Conservation (phyloP, 495 filamentous ascomycete species). For the Hyaloscypha bicolor region DNA sequence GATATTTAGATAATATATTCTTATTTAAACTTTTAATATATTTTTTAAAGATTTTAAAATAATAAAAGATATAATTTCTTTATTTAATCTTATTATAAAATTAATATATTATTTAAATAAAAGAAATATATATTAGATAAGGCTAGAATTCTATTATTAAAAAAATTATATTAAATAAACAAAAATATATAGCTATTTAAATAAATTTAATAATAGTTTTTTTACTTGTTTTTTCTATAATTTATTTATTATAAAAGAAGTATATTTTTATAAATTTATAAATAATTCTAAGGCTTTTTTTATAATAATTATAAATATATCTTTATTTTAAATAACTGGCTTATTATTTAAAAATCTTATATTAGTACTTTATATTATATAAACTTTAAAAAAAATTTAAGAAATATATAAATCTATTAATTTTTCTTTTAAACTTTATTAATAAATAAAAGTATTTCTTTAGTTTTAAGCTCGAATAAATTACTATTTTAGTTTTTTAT, state of each 20-base stretch:
- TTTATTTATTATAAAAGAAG: conserved; percentile 15
- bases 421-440: conserved; percentile 11
- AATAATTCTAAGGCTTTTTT: conserved; percentile 14
- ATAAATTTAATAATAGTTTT: conserved; percentile 20
- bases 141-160: conserved; percentile 15
- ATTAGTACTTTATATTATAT: conserved; percentile 14
- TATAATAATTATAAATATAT: conserved; percentile 29
- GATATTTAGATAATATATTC: conserved; percentile 4
- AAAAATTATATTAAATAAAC: conserved; percentile 13
- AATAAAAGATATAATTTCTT: conserved; percentile 17
- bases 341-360: conserved; percentile 13
- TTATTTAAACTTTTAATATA: conserved; percentile 14
- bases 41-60: conserved; percentile 22
- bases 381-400: conserved; percentile 11
- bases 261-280: conserved; percentile 15
- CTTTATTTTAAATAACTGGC: conserved; percentile 16
- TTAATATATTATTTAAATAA: conserved; percentile 16
- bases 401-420: conserved; percentile 13
- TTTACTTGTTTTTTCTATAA: conserved; percentile 13
- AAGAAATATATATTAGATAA: conserved; percentile 19
- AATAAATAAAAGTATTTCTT: too few relatives aligned
- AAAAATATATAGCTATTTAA: conserved; percentile 18
- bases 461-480: too few relatives aligned
- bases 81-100: conserved; percentile 9
- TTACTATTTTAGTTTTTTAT: too few relatives aligned